Base-by-base conservation (phyloP, 371 early-diverging fungal species). In the Ecytonucleospora hepatopenaei region DNA sequence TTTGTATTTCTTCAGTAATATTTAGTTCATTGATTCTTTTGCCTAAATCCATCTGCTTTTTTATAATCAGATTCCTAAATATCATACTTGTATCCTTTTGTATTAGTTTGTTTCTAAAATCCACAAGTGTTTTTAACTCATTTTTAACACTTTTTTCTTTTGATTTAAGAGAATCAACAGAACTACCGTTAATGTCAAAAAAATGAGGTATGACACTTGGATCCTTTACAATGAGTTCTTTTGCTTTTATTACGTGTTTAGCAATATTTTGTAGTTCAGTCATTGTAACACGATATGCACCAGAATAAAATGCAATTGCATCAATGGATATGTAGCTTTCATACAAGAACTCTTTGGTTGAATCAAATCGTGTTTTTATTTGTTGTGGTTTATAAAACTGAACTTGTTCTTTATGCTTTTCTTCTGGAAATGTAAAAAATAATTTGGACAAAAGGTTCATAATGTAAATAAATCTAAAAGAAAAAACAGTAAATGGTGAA, bases 301-400 rank as follows among this genome's bases (percentile, higher is more conserved):
- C 59, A 23, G 49, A 49, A 4, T 54, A 31, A 23, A 61, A 67
- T 2, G 30, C 33, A 4, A 67, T 15, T 5, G 62, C 58, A 5
- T 67, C 67, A 2, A 67, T 26, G 2, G 58, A 31, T 3, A 67
- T 47, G 28, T 21, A 53, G 3, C 5, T 33, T 34, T 67, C 67
- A 34, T 65, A 65, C 2, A 65, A 31, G 15, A 58, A 16, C 31
- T 31, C 16, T 15, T 33, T 2, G 17, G 53, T 4, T 19, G 53
- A 12, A 5, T 21, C 26, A 26, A 21, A 51, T 51, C 8, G 4
- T 12, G 12, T 40, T n/a, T 40, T 31, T 4, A 56, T 56, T 8
- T 4, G 53, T 15, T 8, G 53, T 4, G 8, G 8, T 24, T 4
- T 17, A 51, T 51, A 24, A 8, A 8, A 51, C 23, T 15, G 26